Evolutionary conservation across 1,284 basidiomycete genomes (phyloP), one percentile per base, ranked within the genome.

Genomic region (Puccinia novopanici): DNA sequence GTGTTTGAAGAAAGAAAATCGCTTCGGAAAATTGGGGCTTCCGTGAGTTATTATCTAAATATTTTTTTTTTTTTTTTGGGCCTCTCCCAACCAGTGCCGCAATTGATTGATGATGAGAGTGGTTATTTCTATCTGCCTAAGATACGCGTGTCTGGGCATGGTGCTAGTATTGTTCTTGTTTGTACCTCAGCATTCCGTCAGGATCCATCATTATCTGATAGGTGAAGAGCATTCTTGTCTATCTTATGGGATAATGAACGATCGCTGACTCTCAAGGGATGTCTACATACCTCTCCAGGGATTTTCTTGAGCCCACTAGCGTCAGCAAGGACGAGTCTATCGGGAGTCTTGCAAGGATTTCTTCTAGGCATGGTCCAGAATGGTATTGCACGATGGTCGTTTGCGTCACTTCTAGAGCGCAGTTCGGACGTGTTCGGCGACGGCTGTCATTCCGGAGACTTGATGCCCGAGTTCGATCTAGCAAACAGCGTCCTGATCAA

Each of bases 311-410:
- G 54, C 34, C 74, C 74, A 34, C 37, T 65, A 17, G 42, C 74
- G n/a, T 61, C 74, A 27, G 40, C 59, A 30, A 45, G 12, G 27
- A 75, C 57, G 34, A 75, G 27, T 4, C 10, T 52, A 30, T 75
- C 74, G 9, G 74, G 54, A 50, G 50, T 75, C 17, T 9, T 75
- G 9, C 74, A 75, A 59, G 74, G 55, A 12, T 65, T 75, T 37
- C 50, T 75, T 24, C 42, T 75, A 22, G 74, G 74, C 17, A 75
- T 75, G 40, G 45, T 75, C 40, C 74, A 75, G 27, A 75, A 75
- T 40, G 74, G 74, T 4, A n/a, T 75, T 2, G 74, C 40, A 30
- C 55, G 74, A 50, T 75, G 74, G 74, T 63, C 55, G 57, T 75
- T 75, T 65, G 59, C 6, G 40, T 75, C 74, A 24, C 52, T 75